These are phyloP conservation scores for Adenanthera pavonina DNA, from an alignment of 306 rosid genomes.

Conservation along the genomic window DNA sequence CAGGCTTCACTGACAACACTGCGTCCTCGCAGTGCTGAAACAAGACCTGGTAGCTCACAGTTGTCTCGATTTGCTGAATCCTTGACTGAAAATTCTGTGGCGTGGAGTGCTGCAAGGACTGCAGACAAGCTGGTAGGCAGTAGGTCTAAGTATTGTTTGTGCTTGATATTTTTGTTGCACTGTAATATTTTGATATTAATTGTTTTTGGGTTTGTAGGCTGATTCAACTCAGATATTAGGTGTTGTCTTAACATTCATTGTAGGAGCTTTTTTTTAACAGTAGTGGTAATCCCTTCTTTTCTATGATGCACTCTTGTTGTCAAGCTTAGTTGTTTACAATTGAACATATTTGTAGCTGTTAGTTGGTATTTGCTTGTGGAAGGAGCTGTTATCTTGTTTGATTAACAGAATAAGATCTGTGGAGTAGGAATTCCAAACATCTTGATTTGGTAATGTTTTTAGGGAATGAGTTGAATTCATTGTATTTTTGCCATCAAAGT, in stretches of 20 bases:
- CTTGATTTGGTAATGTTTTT: background rate
- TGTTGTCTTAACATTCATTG: background rate
- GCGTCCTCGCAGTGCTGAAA: conserved; percentile 99
- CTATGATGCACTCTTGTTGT: background rate
- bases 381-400: background rate
- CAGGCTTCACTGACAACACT: conserved; percentile 68
- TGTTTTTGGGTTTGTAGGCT: background rate
- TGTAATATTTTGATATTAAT: conserved; percentile 4
- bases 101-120: conserved; percentile 81
- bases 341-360: background rate
- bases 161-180: conserved; percentile 18
- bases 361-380: background rate
- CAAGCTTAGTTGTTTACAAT: background rate
- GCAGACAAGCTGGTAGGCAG: conserved; percentile 86
- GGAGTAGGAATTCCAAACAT: conserved; percentile 1
- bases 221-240: conserved; percentile 4
- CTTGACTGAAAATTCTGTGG: conserved; percentile 66
- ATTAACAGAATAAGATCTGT: conserved; percentile 10
- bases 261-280: conserved; percentile 21
- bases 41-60: conserved; percentile 96
- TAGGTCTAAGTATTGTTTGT: conserved; percentile 40
- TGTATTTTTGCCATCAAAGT: conserved; percentile 1
- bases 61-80: conserved; percentile 94
- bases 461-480: background rate
- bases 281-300: background rate